Percentiles rank a stretch among this genome's conserved stretches.
Evolutionary conservation across 441 rosid genomes (phyloP).

Genomic region (Viola pubescens): DNA sequence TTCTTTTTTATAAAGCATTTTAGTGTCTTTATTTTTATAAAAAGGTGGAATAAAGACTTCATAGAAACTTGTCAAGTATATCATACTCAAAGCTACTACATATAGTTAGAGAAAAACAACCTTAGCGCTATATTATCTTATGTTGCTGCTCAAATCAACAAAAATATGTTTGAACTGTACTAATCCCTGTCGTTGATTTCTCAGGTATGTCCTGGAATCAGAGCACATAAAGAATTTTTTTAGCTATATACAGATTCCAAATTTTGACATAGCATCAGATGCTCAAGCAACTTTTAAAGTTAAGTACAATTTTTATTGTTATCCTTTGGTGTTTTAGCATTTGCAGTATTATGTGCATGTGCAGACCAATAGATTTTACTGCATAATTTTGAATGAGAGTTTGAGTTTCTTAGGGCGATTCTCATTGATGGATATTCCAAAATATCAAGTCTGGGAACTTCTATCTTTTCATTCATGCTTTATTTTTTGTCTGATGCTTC

Average conservation of each 20-base stretch:
- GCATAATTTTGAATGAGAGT: too few species aligned
- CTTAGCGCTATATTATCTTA: neutral
- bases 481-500: neutral
- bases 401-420: too few species aligned
- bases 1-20: too few species aligned
- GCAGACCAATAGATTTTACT: too few species aligned
- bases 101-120: neutral
- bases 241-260: slow-evolving; percentile 53
- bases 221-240: slow-evolving; percentile 52
- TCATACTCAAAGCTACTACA: too few species aligned
- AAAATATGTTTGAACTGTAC: neutral
- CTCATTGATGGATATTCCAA: too few species aligned
- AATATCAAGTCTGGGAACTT: too few species aligned
- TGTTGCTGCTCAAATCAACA: neutral
- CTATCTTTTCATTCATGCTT: neutral
- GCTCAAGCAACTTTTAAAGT: slow-evolving; percentile 69
- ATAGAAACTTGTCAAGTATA: neutral
- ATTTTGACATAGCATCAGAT: slow-evolving; percentile 73
- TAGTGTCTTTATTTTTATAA: too few species aligned
- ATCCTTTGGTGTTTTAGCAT: too few species aligned
- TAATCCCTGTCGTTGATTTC: slow-evolving; percentile 9
- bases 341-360: too few species aligned
- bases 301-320: slow-evolving; percentile 1
- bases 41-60: neutral
- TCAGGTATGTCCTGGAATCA: slow-evolving; percentile 61